phyloP scores from a whole-genome alignment of 176 grass and related monocot species.

The Aegilops sharonensis region DNA sequence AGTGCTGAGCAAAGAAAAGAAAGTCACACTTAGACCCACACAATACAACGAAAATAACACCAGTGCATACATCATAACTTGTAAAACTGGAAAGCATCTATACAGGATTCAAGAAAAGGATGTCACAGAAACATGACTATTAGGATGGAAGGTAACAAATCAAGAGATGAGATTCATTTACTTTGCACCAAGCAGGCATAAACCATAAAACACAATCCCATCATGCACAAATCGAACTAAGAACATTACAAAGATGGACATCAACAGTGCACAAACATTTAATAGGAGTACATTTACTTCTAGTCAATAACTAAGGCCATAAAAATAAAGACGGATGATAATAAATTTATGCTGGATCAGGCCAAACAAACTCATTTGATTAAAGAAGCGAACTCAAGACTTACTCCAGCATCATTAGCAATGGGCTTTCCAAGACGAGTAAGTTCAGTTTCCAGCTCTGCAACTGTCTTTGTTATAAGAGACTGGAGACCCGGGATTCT shows the following conservation, averaged over 20 bases:
- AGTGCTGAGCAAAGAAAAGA: not conserved
- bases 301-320: not conserved
- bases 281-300: not conserved
- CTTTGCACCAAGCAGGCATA: not conserved
- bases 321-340: not conserved
- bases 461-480: conserved; percentile 96
- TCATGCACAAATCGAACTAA: not conserved
- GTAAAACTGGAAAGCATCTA: not conserved
- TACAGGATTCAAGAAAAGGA: not conserved
- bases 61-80: not conserved
- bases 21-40: not conserved
- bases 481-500: conserved; percentile 94
- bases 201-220: not conserved
- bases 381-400: conserved; percentile 16
- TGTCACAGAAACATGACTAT: not conserved
- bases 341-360: not conserved
- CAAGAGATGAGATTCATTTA: not conserved
- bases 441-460: conserved; percentile 94
- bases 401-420: conserved; percentile 94
- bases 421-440: conserved; percentile 94
- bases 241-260: not conserved
- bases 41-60: not conserved
- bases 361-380: not conserved
- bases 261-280: not conserved
- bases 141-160: not conserved